Conservation (phyloP, 192 early-diverging fungal genomes). For the Spizellomyces sp. region DNA sequence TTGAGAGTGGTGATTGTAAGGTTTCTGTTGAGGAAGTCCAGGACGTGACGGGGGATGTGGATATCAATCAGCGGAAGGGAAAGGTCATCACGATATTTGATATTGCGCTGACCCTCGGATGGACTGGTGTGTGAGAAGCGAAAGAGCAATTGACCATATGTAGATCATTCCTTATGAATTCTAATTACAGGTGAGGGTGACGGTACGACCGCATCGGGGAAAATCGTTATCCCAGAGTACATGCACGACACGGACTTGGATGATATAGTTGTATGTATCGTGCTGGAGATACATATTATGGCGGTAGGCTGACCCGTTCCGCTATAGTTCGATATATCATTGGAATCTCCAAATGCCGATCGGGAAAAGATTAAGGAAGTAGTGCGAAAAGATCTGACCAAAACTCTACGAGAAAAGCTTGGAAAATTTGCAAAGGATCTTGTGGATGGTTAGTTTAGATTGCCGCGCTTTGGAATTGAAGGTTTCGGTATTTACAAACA, state of each 20-base stretch:
- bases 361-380: conserved; percentile 66
- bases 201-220: conserved; percentile 69
- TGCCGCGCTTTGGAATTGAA: not conserved
- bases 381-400: conserved; percentile 67
- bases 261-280: conserved; percentile 71
- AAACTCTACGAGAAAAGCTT: conserved; percentile 64
- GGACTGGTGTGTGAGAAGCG: conserved; percentile 53
- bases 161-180: not conserved
- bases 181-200: conserved; percentile 35
- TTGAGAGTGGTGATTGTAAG: conserved; percentile 56
- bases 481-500: not conserved
- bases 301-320: not conserved
- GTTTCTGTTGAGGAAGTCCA: conserved; percentile 63
- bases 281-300: not conserved
- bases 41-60: conserved; percentile 81
- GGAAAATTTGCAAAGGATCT: conserved; percentile 70
- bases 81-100: conserved; percentile 95
- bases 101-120: conserved; percentile 74
- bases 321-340: conserved; percentile 68
- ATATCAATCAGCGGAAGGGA: conserved; percentile 95
- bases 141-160: not conserved
- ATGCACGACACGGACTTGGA: conserved; percentile 85
- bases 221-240: conserved; percentile 84
- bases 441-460: conserved; percentile 53
- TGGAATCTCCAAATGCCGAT: conserved; percentile 51